Evolutionary conservation across 352 stramenopile species (phyloP).

Genomic region (Phytophthora boehmeriae): DNA sequence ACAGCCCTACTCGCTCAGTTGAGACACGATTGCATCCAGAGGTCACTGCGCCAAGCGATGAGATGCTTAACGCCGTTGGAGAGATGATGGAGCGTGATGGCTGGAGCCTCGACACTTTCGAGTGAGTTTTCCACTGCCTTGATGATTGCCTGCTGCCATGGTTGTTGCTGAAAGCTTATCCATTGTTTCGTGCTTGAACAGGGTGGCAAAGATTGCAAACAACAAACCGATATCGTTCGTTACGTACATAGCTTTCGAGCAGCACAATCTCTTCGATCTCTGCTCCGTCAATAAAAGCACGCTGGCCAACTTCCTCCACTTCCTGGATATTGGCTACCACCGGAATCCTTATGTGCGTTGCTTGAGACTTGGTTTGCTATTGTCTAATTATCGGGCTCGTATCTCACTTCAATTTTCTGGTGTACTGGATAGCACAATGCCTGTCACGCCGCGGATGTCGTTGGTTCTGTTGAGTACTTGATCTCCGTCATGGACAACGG

Average conservation of each 20-base stretch:
- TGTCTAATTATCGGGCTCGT: slow-evolving; percentile 1
- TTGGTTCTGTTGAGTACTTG: slow-evolving; percentile 83
- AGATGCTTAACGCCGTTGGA: slow-evolving; percentile 68
- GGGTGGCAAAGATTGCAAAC: slow-evolving; percentile 61
- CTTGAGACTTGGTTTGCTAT: neutral
- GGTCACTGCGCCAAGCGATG: slow-evolving; percentile 56
- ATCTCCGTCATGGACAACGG: slow-evolving; percentile 83
- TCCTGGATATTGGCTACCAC: slow-evolving; percentile 82
- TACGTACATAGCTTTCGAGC: slow-evolving; percentile 85
- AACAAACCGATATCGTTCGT: slow-evolving; percentile 84
- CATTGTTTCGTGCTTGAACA: slow-evolving; percentile 23
- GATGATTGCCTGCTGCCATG: neutral
- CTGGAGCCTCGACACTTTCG: slow-evolving; percentile 78
- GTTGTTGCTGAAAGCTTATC: slow-evolving; percentile 4
- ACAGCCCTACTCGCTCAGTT: slow-evolving; percentile 31
- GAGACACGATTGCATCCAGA: slow-evolving; percentile 69
- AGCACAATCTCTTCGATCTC: slow-evolving; percentile 81
- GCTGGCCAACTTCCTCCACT: slow-evolving; percentile 81
- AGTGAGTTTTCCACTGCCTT: slow-evolving; percentile 39
- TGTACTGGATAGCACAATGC: slow-evolving; percentile 76
- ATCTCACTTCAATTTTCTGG: neutral
- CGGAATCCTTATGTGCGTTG: slow-evolving; percentile 81
- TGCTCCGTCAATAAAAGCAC: slow-evolving; percentile 77
- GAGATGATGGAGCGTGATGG: slow-evolving; percentile 77
- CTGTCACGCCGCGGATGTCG: slow-evolving; percentile 77